Base-by-base conservation (phyloP, 371 early-diverging fungal genomes). In the Mortierella sp. region DNA sequence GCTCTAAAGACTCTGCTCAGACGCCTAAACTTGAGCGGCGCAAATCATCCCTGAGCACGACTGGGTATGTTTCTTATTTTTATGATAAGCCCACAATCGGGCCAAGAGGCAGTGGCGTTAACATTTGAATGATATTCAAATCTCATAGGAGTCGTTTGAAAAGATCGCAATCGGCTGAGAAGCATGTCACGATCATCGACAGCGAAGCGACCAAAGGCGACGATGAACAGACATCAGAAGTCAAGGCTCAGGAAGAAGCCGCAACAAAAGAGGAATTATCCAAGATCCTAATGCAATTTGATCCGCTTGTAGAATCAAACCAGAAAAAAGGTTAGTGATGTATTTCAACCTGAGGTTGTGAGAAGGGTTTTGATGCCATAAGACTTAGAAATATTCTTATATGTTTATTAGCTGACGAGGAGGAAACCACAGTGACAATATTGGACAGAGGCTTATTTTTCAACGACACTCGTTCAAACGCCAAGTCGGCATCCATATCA, bases 201-300 rank as follows among this genome's bases (percentile, higher is more conserved):
- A 22, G n/a, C 6, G 33, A 16, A 19, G 66, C 41, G 9, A 36
- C 24, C 22, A 24, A 48, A 40, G 9, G 19, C 5, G 28, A 24
- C 11, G 32, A 33, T 9, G 69, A 50, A 3, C 57, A 58, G 10
- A 41, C 32, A 10, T n/a, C 48, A 4, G 62, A 67, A 22, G 74
- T 64, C 55, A 70, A 11, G 33, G 58, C 28, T 16, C 43, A 48
- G 3, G 66, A 69, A 9, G 74, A 76, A 0, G 71, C 73, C 22
- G 73, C 65, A 13, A 59, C 67, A 19, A 81, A 72, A 48, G 55
- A 72, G 9, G 81, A 81, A 38, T 28, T 81, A 28, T 59, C 81
- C 15, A 81, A 75, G 41, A 81, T 81, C 41, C 55, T 81, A 33
- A 67, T 68, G 63, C 81, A 81, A 33, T 81, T 81, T 69, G 81